Base-by-base conservation (phyloP, 352 stramenopile species). In the Globisporangium solare region DNA sequence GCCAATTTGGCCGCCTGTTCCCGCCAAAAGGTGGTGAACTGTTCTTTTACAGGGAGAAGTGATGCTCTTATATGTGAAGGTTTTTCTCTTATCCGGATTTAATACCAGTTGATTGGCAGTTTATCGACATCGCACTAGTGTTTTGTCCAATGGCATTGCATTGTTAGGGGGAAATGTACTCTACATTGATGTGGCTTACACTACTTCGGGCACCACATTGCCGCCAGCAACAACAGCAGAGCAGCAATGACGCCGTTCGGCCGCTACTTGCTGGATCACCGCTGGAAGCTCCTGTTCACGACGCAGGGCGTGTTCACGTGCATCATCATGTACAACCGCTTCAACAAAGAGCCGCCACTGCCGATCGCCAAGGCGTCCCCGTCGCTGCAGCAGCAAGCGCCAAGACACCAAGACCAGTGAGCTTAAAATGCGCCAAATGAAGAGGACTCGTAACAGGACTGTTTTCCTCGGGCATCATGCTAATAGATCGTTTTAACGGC, bases 271-370 rank as follows among this genome's bases (percentile, higher is more conserved):
- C 67, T 76, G 56, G 62, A 78, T 49, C 73, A 89, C 47, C 76
- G 81, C 54, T 92, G 79, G 79, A 87, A 88, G 66, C 84, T 92
- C 46, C 58, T 92, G 51, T 70, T 92, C 37, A 86, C 75, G 54
- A 73, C 79, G 42, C 81, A 92, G 60, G 71, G 63, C 54, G 75
- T 88, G 60, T 86, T 87, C 65, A 89, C 76, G 60, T 75, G 66
- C 51, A 71, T 67, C 31, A 66, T 92, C 15, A 66, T 86, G 51
- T 79, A 81, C 63, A 80, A 83, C 20, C 76, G 81, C 45, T 89
- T 82, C 53, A 62, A 62, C 10, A 52, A 64, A 12, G 56, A 70
- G 21, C 63, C 64, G 7, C 37, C 49, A 1, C 47, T 48, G 1
- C 57, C 66, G 39, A 60, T 72, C 22, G 49, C 49, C 6, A 32